Conservation (phyloP, 345 rosid species). For the Conringia planisiliqua region DNA sequence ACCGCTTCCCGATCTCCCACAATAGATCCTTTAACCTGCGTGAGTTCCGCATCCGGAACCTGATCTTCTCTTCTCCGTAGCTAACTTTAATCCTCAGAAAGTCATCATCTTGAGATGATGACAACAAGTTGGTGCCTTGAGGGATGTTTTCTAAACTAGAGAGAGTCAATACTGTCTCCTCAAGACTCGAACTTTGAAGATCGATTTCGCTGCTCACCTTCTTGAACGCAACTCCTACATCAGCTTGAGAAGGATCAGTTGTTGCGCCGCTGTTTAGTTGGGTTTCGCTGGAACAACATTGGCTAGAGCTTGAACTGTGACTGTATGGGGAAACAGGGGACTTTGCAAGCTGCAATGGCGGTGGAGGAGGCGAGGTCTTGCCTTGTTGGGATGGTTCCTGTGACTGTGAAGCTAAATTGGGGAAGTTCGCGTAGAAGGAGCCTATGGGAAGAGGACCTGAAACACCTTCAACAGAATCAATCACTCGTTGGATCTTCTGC, state of each 20-base stretch:
- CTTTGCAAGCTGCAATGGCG: slow-evolving; percentile 25
- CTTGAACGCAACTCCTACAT: slow-evolving; percentile 26
- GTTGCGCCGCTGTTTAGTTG: slow-evolving; percentile 39
- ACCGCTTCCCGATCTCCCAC: slow-evolving; percentile 67
- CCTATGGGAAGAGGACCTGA: slow-evolving; percentile 62
- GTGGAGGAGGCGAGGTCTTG: slow-evolving; percentile 5
- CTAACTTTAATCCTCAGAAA: slow-evolving; percentile 60
- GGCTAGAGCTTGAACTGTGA: slow-evolving; percentile 77
- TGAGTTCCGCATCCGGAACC: slow-evolving; percentile 54
- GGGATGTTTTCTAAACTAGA: slow-evolving; percentile 33
- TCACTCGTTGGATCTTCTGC: slow-evolving; percentile 71
- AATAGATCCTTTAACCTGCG: slow-evolving; percentile 50
- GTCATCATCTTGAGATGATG: slow-evolving; percentile 44
- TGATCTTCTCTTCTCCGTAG: slow-evolving; percentile 60
- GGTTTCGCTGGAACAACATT: slow-evolving; percentile 60
- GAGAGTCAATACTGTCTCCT: slow-evolving; percentile 35
- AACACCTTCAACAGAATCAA: slow-evolving; percentile 75
- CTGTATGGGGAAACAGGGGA: slow-evolving; percentile 73
- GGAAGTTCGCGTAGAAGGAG: slow-evolving; percentile 69
- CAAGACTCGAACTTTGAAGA: slow-evolving; percentile 46
- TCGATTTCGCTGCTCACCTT: slow-evolving; percentile 47
- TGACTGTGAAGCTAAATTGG: slow-evolving; percentile 57
- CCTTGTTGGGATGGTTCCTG: slow-evolving; percentile 23
- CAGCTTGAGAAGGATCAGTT: slow-evolving; percentile 16
- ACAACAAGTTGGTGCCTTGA: slow-evolving; percentile 16